Evolutionary conservation across 306 rosid species (phyloP).

Genomic region (Mimosa bimucronata): DNA sequence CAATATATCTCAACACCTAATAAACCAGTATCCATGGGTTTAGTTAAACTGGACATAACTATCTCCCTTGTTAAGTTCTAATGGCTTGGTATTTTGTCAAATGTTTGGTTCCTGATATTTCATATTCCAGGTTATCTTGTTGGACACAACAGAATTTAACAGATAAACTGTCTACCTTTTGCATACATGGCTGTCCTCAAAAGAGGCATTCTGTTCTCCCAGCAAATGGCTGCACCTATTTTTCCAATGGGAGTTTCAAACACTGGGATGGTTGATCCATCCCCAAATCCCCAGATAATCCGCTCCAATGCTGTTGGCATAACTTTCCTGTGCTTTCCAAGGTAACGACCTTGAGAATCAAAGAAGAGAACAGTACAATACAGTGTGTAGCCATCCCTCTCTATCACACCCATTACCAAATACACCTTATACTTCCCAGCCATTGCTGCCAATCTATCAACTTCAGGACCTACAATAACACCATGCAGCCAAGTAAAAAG

Average conservation of each 20-base stretch:
- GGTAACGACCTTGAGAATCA: constrained; percentile 81
- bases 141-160: neutral
- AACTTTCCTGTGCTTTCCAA: constrained; percentile 92
- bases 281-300: constrained; percentile 94
- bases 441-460: constrained; percentile 90
- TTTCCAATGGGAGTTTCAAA: constrained; percentile 88
- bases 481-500: constrained; percentile 14
- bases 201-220: constrained; percentile 95
- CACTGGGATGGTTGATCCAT: constrained; percentile 93
- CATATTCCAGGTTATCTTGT: neutral
- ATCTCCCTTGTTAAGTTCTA: too few species aligned
- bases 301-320: constrained; percentile 93
- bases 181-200: constrained; percentile 92
- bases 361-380: constrained; percentile 85
- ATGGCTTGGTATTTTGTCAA: neutral
- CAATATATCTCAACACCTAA: constrained; percentile 92
- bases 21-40: constrained; percentile 28
- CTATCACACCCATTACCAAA: constrained; percentile 92
- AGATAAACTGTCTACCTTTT: constrained; percentile 58
- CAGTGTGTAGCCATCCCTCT: constrained; percentile 92
- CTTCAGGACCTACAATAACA: constrained; percentile 78
- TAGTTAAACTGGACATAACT: constrained; percentile 3
- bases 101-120: neutral
- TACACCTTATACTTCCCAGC: constrained; percentile 83
- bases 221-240: constrained; percentile 92